phyloP scores from a whole-genome alignment of 176 grass and related monocot species.

The Ananas comosus region DNA sequence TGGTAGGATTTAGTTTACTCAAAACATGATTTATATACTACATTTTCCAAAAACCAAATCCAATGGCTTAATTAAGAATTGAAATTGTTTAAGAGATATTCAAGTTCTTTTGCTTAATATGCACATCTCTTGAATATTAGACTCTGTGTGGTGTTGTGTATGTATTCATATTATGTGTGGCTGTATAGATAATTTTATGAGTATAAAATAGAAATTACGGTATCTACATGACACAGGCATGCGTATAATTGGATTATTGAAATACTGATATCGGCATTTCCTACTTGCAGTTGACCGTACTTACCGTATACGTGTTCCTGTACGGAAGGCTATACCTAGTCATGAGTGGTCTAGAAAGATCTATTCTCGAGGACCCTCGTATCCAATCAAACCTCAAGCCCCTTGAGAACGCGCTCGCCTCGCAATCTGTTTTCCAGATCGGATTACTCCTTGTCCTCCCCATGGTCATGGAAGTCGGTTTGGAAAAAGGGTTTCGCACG shows the following conservation, averaged over 20 bases:
- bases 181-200: too few relatives aligned
- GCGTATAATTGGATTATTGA: not conserved
- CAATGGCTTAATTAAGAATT: too few relatives aligned
- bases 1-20: too few relatives aligned
- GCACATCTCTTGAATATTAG: too few relatives aligned
- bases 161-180: too few relatives aligned
- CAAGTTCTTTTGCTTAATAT: too few relatives aligned
- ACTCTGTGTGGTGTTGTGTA: too few relatives aligned
- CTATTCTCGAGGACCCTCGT: constrained; percentile 64
- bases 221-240: constrained; percentile 10
- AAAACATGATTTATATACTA: too few relatives aligned
- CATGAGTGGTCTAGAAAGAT: constrained; percentile 83
- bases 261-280: constrained; percentile 16
- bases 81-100: too few relatives aligned
- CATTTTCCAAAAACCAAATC: too few relatives aligned
- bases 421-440: constrained; percentile 81
- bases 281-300: constrained; percentile 63
- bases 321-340: constrained; percentile 91
- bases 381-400: constrained; percentile 54
- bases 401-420: constrained; percentile 86
- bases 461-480: constrained; percentile 93
- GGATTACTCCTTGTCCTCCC: constrained; percentile 85
- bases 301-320: constrained; percentile 88
- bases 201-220: too few relatives aligned
- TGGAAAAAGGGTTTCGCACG: constrained; percentile 90